Percentiles rank a stretch among this genome's conserved stretches.
Conservation (phyloP, 805 yeast species). For the Candida sithepensis region DNA sequence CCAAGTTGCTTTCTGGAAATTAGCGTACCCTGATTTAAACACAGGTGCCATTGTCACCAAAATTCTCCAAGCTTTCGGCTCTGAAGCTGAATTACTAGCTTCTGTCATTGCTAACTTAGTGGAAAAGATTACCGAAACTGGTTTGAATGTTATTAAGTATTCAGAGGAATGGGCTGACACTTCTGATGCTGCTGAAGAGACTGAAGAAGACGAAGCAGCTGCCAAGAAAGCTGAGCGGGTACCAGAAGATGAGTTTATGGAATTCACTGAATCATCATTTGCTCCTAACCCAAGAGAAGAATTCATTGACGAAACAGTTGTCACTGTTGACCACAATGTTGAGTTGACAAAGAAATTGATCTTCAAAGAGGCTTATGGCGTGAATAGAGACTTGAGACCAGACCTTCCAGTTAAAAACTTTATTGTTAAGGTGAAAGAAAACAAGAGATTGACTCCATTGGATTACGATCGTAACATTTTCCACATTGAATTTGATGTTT, state of each 20-base stretch:
- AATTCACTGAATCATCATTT: conserved; percentile 63
- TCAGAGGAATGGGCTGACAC: conserved; percentile 28
- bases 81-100: conserved; percentile 75
- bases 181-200: conserved; percentile 15
- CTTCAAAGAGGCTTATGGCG: conserved; percentile 75
- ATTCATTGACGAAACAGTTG: conserved; percentile 39
- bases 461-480: conserved; percentile 93
- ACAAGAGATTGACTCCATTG: conserved; percentile 83
- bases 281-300: conserved; percentile 56
- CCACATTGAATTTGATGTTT: conserved; percentile 90
- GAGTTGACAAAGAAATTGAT: conserved; percentile 68
- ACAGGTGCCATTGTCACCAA: conserved; percentile 66
- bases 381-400: conserved; percentile 68
- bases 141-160: conserved; percentile 37
- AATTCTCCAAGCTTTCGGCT: conserved; percentile 76
- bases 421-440: conserved; percentile 85
- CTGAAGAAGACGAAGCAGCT: conserved; percentile 6
- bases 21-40: conserved; percentile 56
- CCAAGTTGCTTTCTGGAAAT: conserved; percentile 79
- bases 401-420: conserved; percentile 83
- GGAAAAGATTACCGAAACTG: conserved; percentile 49
- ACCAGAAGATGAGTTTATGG: conserved; percentile 40
- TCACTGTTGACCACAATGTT: conserved; percentile 31
- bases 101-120: conserved; percentile 65
- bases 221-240: conserved; percentile 9